Evolutionary conservation across 768 basidiomycete genomes (phyloP), one percentile per base, ranked within the genome.

Genomic region (Tephrocybe sp.): DNA sequence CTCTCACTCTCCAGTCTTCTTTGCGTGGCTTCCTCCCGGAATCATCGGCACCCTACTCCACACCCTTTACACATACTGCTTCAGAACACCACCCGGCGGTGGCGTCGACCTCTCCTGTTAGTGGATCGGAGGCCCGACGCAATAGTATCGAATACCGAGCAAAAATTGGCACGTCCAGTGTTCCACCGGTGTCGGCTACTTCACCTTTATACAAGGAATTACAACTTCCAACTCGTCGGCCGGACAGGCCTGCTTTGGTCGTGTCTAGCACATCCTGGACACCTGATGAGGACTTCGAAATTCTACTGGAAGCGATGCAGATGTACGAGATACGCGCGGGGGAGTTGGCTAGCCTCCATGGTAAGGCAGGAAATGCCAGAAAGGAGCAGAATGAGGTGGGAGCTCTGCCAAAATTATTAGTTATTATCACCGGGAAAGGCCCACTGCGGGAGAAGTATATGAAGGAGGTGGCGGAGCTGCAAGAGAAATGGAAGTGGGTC

Each of bases 261-360:
- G 85, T 99, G 23, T 93, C 90, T 20, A 91, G 92, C 58, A 99
- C 97, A 1, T 93, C 90, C 14, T 98, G 96, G 96, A 98, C 97
- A 1, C 83, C 92, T 5, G 97, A 99, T 61, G 97, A 99, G 66
- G 94, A 98, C 65, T 98, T 99, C 58, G 71, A 79, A 8, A 80
- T 97, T 45, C 81, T 99, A 15, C 68, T 98, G 18, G 76, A 81
- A 17, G 93, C 93, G 2, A 72, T 99, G 33, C 65, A 70, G 12
- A 36, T 69, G 14, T 98, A 97, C 64, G 86, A 98, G 58, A 51
- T 63, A 12, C 80, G 74, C 20, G 87, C 84, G 15, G 58, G 62
- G 20, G 63, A 66, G 44, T 40, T 63, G 23, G 45, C 55, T 66
- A 49, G 12, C 12, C 15, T 30, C 23, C 21, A 33, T 51, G 45